Percentiles rank a stretch among this genome's conserved stretches.
phyloP scores from a whole-genome alignment of 2,329 filamentous ascomycete species.

The Aureobasidium lini region DNA sequence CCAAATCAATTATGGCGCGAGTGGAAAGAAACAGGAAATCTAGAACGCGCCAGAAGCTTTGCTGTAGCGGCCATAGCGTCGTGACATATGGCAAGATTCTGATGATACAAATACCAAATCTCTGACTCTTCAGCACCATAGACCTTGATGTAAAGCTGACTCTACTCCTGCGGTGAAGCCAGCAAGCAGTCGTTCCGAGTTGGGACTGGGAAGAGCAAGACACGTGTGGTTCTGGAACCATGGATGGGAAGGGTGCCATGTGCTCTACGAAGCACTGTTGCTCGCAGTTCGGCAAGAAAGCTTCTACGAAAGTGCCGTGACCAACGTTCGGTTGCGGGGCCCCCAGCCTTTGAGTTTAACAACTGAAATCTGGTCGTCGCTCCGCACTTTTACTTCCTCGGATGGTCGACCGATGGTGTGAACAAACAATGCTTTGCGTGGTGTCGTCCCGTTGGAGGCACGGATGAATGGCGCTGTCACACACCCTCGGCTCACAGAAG shows the following conservation, averaged over 20 bases:
- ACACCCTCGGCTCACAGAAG: not conserved
- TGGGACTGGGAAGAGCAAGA: not conserved
- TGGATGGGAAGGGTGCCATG: not conserved
- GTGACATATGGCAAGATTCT: not conserved
- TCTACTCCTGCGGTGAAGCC: not conserved
- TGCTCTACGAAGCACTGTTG: not conserved
- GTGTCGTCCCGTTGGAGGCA: slow-evolving; percentile 3
- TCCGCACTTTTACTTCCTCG: slow-evolving; percentile 2
- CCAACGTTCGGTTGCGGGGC: slow-evolving; percentile 1
- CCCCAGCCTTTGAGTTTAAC: not conserved
- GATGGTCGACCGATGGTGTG: not conserved
- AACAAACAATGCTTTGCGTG: not conserved
- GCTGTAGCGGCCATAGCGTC: not conserved
- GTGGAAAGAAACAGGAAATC: not conserved
- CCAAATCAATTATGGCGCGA: not conserved
- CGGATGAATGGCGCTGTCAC: slow-evolving; percentile 5
- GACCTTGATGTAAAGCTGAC: not conserved
- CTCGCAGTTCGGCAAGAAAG: slow-evolving; percentile 7
- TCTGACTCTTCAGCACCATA: not conserved
- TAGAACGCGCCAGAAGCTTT: slow-evolving; percentile 6
- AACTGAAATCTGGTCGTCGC: slow-evolving; percentile 6
- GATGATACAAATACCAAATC: not conserved
- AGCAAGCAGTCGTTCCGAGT: not conserved
- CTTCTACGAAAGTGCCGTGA: slow-evolving; percentile 5
- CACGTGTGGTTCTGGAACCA: not conserved